A percentile compares a stretch with the other conserved stretches of the same genome.
Conservation (phyloP, 1,139 yeast species). For the Fermentozyma sake region DNA sequence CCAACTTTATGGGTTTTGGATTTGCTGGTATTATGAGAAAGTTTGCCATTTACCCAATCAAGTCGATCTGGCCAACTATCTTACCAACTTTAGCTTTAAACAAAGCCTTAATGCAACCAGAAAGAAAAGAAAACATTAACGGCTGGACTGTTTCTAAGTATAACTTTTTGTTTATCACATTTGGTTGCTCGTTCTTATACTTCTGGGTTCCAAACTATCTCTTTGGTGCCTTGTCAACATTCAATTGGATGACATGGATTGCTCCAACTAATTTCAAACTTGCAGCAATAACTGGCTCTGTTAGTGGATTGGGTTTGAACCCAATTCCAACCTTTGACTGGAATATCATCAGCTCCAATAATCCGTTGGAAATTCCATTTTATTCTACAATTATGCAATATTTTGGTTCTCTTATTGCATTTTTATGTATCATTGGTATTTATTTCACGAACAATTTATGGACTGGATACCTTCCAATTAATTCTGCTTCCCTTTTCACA, state of each 20-base stretch:
- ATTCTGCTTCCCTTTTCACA: conserved; percentile 10
- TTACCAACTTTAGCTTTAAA: conserved; percentile 18
- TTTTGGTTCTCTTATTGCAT: conserved; percentile 11
- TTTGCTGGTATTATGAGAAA: conserved; percentile 18
- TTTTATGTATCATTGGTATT: conserved; percentile 11
- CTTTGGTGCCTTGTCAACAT: conserved; percentile 12
- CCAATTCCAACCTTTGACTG: conserved; percentile 17
- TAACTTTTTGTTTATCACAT: conserved; percentile 10
- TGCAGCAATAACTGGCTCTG: conserved; percentile 14
- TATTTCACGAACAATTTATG: conserved; percentile 14
- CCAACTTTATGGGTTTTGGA: conserved; percentile 20
- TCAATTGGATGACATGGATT: conserved; percentile 20
- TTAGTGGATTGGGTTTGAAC: conserved; percentile 14
- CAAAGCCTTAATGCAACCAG: conserved; percentile 15
- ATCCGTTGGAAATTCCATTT: conserved; percentile 10
- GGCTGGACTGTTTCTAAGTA: conserved; percentile 18
- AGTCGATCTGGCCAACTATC: conserved; percentile 15
- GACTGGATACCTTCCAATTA: conserved; percentile 15
- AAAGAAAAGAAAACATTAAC: conserved; percentile 12
- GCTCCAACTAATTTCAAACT: conserved; percentile 14
- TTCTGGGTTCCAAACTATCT: conserved; percentile 18
- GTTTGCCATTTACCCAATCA: conserved; percentile 14
- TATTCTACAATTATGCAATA: conserved; percentile 10
- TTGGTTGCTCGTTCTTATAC: conserved; percentile 13
- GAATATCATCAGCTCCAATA: conserved; percentile 10